Percentiles rank a stretch among this genome's conserved stretches.
Evolutionary conservation across 2,329 filamentous ascomycete species (phyloP).

Genomic region (Fusarium lyarnte): DNA sequence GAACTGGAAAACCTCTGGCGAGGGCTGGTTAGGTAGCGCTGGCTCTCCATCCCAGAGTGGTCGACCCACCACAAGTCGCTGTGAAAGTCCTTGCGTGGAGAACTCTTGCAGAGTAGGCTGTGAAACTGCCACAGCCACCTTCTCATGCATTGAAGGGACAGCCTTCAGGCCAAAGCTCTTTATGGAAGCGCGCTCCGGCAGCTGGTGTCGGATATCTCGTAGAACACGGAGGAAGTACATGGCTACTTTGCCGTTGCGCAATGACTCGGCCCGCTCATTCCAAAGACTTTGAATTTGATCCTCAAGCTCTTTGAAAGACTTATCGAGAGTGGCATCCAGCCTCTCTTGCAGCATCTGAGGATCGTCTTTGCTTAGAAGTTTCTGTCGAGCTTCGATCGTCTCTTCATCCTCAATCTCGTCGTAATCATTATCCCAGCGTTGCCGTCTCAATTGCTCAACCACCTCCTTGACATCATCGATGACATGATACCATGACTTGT

Average conservation of each 20-base stretch:
- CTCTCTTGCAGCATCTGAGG: conserved; percentile 69
- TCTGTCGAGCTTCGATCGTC: conserved; percentile 72
- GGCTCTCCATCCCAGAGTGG: conserved; percentile 84
- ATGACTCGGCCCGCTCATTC: conserved; percentile 54
- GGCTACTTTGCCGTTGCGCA: conserved; percentile 62
- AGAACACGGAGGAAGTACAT: conserved; percentile 78
- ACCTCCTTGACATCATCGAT: conserved; percentile 73
- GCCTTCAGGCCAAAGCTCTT: conserved; percentile 67
- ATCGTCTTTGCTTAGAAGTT: conserved; percentile 76
- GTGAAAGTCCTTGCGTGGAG: conserved; percentile 51
- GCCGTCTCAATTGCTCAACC: conserved; percentile 71
- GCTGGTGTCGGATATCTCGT: conserved; percentile 75
- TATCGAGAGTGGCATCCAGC: conserved; percentile 64
- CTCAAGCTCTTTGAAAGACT: conserved; percentile 68
- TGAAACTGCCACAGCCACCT: conserved; percentile 65
- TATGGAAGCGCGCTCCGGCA: conserved; percentile 64
- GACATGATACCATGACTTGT: conserved; percentile 77
- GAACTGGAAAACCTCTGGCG: conserved; percentile 77
- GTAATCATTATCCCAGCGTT: conserved; percentile 80
- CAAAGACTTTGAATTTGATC: conserved; percentile 63
- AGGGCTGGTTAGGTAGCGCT: conserved; percentile 80
- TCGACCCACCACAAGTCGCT: conserved; percentile 65
- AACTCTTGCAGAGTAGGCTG: conserved; percentile 61
- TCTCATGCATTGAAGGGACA: conserved; percentile 71
- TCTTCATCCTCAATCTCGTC: conserved; percentile 80